Percentiles rank a stretch among this genome's conserved stretches.
Evolutionary conservation across 2,329 filamentous ascomycete genomes (phyloP).

Genomic region (Fusarium chuoi): DNA sequence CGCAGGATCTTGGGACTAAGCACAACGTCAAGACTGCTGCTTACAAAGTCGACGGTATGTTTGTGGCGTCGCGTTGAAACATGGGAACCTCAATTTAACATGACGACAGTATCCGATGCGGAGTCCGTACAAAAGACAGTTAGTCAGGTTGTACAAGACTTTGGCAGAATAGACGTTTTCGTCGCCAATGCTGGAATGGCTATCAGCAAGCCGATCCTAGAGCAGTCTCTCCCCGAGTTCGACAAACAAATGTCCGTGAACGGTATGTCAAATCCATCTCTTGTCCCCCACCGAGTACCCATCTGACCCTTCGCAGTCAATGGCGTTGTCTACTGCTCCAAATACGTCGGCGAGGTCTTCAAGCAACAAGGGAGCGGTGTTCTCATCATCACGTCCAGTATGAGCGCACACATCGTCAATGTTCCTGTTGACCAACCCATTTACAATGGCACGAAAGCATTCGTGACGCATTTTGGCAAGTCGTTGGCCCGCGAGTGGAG

Average conservation of each 20-base stretch:
- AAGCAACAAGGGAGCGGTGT: conserved; percentile 55
- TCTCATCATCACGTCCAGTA: conserved; percentile 61
- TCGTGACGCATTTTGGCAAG: conserved; percentile 63
- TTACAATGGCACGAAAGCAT: conserved; percentile 66
- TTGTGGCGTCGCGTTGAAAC: too few species aligned
- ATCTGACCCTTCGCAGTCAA: conserved; percentile 47
- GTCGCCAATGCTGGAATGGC: conserved; percentile 3
- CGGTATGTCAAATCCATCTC: conserved; percentile 12
- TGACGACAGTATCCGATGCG: not conserved
- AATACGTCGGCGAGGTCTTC: conserved; percentile 56
- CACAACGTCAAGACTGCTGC: not conserved
- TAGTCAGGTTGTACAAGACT: not conserved
- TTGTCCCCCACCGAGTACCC: fast-evolving
- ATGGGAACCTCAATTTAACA: not conserved
- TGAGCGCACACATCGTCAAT: conserved; percentile 60
- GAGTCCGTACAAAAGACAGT: not conserved
- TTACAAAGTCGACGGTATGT: not conserved
- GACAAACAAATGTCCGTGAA: conserved; percentile 62
- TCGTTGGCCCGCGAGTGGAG: conserved; percentile 64
- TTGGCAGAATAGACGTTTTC: not conserved
- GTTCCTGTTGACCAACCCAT: conserved; percentile 62
- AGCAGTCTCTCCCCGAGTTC: conserved; percentile 63
- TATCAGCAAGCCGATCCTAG: conserved; percentile 65
- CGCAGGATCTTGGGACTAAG: not conserved
- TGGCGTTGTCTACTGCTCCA: conserved; percentile 56